Evolutionary conservation across 1,284 basidiomycete genomes (phyloP).

Genomic region (Moesziomyces antarcticus): DNA sequence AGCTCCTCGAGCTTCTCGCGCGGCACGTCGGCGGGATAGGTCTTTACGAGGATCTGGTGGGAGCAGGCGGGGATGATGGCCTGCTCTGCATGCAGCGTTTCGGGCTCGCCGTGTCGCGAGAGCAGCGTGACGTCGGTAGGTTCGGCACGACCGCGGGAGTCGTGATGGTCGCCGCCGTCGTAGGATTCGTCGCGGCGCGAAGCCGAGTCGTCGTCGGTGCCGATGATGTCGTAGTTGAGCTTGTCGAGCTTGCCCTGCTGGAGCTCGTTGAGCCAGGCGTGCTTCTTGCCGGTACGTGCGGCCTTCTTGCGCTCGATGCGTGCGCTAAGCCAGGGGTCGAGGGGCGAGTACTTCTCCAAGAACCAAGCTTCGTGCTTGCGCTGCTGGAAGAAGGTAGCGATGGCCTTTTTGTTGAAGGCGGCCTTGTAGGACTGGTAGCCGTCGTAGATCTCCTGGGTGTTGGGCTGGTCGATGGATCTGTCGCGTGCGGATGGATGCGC

Average conservation of each 20-base stretch:
- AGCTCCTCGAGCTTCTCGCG: slow-evolving; percentile 53
- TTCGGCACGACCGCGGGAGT: slow-evolving; percentile 35
- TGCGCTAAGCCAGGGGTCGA: slow-evolving; percentile 30
- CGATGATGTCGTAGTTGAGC: slow-evolving; percentile 52
- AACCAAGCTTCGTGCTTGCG: slow-evolving; percentile 59
- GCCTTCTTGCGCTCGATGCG: slow-evolving; percentile 41
- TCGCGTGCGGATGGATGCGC: slow-evolving; percentile 48
- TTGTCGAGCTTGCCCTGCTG: slow-evolving; percentile 53
- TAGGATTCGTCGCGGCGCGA: slow-evolving; percentile 10
- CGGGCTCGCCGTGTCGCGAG: slow-evolving; percentile 43
- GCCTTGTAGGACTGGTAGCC: slow-evolving; percentile 56
- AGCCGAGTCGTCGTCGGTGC: slow-evolving; percentile 4
- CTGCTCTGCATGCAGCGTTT: slow-evolving; percentile 37
- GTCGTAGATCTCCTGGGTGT: slow-evolving; percentile 54
- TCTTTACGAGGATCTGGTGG: slow-evolving; percentile 56
- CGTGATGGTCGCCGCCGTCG: slow-evolving; percentile 20
- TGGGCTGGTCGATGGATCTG: slow-evolving; percentile 40
- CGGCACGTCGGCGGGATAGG: slow-evolving; percentile 49
- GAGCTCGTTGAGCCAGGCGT: slow-evolving; percentile 57
- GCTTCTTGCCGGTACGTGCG: slow-evolving; percentile 55
- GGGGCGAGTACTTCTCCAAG: slow-evolving; percentile 57
- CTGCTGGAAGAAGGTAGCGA: slow-evolving; percentile 55
- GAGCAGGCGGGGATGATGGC: slow-evolving; percentile 50
- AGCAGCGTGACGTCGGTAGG: slow-evolving; percentile 29
- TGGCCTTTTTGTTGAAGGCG: slow-evolving; percentile 51